Conservation (phyloP, 2,329 filamentous ascomycete species). For the Diaporthe australafricana region DNA sequence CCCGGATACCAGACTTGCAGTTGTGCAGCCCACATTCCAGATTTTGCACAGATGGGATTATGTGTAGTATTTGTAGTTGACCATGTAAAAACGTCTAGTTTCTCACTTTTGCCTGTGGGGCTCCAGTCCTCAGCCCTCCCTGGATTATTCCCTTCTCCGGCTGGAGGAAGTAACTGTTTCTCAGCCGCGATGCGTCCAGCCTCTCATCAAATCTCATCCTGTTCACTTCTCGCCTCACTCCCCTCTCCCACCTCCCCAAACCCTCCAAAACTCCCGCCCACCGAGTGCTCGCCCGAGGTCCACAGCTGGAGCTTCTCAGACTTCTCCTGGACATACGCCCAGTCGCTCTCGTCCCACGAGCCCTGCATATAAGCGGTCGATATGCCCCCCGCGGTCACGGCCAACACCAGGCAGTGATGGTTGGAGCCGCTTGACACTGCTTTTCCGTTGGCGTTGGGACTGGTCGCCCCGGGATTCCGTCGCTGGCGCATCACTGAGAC, state of each 20-base stretch:
- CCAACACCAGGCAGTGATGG: slow-evolving; percentile 17
- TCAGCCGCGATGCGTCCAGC: background rate
- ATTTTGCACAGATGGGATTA: background rate
- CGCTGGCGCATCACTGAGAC: background rate
- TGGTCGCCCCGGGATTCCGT: background rate
- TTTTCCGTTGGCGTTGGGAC: background rate
- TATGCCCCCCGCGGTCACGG: slow-evolving; percentile 1
- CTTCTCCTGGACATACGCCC: slow-evolving; percentile 11
- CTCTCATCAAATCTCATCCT: slow-evolving; percentile 3
- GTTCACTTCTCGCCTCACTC: background rate
- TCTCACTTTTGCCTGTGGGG: background rate
- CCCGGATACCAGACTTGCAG: background rate
- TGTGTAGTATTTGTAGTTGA: background rate
- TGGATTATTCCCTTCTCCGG: background rate
- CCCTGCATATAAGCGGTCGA: slow-evolving; percentile 11
- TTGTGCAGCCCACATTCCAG: background rate
- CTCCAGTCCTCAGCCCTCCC: background rate
- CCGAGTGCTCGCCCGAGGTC: background rate
- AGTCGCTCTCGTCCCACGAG: slow-evolving; percentile 17
- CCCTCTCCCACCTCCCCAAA: background rate
- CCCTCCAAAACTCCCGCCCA: background rate
- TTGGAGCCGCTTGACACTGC: slow-evolving; percentile 9
- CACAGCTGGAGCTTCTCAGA: slow-evolving; percentile 11
- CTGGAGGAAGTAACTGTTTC: background rate
- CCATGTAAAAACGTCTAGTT: background rate